Evolutionary conservation across 1,284 basidiomycete genomes (phyloP).

Genomic region (Filobasidium uniguttulatum): DNA sequence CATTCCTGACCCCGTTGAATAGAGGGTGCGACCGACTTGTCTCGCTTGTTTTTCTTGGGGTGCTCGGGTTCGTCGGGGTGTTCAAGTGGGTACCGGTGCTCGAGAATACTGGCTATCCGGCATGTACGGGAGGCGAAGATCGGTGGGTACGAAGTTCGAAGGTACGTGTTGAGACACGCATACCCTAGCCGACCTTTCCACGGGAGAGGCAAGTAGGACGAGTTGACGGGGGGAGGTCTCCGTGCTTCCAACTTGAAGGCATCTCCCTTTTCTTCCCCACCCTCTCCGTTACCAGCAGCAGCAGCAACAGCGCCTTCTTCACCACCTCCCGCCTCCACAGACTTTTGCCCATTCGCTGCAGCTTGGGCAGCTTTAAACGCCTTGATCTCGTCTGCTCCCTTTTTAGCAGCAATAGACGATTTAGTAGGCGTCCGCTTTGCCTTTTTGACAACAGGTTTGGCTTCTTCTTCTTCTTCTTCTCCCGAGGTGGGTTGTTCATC

Average conservation of each 20-base stretch:
- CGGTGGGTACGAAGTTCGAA: conserved; percentile 55
- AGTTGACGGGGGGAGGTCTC: conserved; percentile 13
- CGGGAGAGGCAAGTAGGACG: conserved; percentile 10
- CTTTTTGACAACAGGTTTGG: conserved; percentile 8
- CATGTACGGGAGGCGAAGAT: conserved; percentile 60
- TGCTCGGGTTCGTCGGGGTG: conserved; percentile 9
- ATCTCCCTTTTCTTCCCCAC: conserved; percentile 37
- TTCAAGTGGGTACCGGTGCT: conserved; percentile 59
- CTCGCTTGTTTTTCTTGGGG: conserved; percentile 11
- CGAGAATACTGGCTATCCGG: conserved; percentile 61
- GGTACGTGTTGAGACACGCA: conserved; percentile 70
- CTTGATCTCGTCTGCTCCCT: conserved; percentile 16
- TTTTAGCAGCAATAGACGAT: conserved; percentile 13
- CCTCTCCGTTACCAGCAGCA: conserved; percentile 21
- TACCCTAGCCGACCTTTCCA: conserved; percentile 33
- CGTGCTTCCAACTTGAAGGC: conserved; percentile 44
- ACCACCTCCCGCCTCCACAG: conserved; percentile 16
- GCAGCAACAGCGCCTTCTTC: not conserved
- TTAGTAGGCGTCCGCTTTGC: conserved; percentile 13
- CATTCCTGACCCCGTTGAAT: conserved; percentile 65
- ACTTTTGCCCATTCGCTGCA: conserved; percentile 41
- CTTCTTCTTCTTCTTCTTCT: conserved; percentile 38
- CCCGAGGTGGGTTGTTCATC: too few species aligned
- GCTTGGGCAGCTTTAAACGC: conserved; percentile 14
- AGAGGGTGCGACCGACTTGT: conserved; percentile 10